Conservation (phyloP, 73 alveolate species). For the Breviolum minutum region DNA sequence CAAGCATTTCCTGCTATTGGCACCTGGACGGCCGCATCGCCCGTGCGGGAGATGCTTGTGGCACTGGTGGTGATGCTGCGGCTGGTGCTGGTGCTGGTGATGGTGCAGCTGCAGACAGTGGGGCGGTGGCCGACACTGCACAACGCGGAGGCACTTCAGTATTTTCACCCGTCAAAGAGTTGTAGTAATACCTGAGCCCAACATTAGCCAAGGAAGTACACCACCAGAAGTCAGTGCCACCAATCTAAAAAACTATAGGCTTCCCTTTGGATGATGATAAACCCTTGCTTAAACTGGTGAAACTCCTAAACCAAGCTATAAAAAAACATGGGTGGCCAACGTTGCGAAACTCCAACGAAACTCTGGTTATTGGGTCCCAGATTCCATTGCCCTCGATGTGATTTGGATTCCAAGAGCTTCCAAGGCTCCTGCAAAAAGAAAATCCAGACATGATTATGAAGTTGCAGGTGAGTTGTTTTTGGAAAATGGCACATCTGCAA, state of each 20-base stretch:
- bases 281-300: background rate
- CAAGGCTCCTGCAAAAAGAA: conserved; percentile 28
- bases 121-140: conserved; percentile 65
- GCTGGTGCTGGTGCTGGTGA: background rate
- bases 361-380: background rate
- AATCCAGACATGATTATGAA: background rate
- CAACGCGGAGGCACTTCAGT: conserved; percentile 75
- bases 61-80: background rate
- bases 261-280: background rate
- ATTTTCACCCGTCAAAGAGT: conserved; percentile 17
- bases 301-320: background rate
- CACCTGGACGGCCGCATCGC: conserved; percentile 3
- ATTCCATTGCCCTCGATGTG: conserved; percentile 20
- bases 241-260: too few species aligned
- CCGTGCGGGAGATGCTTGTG: conserved; percentile 35
- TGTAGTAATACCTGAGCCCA: conserved; percentile 26
- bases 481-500: background rate
- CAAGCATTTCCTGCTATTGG: background rate
- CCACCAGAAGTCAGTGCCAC: too few species aligned
- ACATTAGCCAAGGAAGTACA: background rate
- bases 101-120: background rate
- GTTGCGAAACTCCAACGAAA: too few species aligned
- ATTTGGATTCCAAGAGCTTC: conserved; percentile 30
- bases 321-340: background rate
- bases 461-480: background rate